These are phyloP conservation scores for Alloteropsis angusta DNA, from an alignment of 202 grass and related monocot genomes.

Conservation along the genomic window DNA sequence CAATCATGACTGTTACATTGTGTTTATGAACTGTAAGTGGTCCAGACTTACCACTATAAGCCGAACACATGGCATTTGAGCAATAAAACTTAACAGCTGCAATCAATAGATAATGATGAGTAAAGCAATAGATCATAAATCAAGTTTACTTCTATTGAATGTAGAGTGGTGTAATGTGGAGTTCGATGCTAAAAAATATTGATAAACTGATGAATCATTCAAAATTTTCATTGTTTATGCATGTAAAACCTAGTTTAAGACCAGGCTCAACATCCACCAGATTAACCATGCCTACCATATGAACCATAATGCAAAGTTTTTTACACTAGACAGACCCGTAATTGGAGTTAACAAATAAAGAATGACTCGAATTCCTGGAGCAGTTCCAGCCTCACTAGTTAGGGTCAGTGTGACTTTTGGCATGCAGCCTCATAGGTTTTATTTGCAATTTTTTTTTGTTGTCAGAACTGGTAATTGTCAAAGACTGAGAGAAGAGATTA, in stretches of 20 bases:
- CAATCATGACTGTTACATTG: not conserved
- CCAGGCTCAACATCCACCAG: not conserved
- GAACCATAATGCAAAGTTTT: not conserved
- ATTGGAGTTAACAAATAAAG: not conserved
- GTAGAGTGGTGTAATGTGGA: not conserved
- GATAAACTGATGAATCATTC: not conserved
- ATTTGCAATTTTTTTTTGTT: not conserved
- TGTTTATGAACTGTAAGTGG: not conserved
- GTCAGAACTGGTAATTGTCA: not conserved
- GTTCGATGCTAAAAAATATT: not conserved
- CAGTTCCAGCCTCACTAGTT: not conserved
- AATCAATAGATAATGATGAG: constrained; percentile 20
- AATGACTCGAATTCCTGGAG: not conserved
- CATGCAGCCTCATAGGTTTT: not conserved
- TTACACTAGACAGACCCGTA: not conserved
- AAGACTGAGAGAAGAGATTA: constrained; percentile 11
- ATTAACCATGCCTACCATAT: not conserved
- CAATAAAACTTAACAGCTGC: constrained; percentile 81
- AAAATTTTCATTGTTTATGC: not conserved
- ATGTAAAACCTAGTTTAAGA: not conserved
- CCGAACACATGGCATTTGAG: constrained; percentile 70
- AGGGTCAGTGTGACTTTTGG: not conserved
- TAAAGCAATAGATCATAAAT: not conserved
- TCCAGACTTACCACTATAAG: constrained; percentile 78
- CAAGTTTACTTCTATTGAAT: not conserved